A percentile compares a stretch with the other conserved stretches of the same genome.
phyloP scores from a whole-genome alignment of 2,329 filamentous ascomycete species.

The Exserohilum turcica region DNA sequence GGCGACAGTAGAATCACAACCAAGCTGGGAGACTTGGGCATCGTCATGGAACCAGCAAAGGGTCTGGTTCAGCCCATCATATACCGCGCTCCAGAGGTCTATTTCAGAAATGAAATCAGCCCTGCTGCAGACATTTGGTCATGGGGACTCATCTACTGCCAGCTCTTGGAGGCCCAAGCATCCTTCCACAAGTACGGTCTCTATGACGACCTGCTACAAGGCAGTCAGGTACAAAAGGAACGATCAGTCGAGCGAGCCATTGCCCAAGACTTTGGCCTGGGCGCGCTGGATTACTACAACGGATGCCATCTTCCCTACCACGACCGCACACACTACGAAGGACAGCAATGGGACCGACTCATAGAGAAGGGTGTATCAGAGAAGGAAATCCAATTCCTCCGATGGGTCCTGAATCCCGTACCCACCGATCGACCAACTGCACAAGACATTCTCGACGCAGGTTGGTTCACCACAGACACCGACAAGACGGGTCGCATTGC shows the following conservation, averaged over 20 bases:
- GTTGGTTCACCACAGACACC: slow-evolving; percentile 8
- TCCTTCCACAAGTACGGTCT: slow-evolving; percentile 13
- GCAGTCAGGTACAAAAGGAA: slow-evolving; percentile 13
- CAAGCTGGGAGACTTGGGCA: slow-evolving; percentile 16
- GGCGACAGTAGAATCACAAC: slow-evolving; percentile 7
- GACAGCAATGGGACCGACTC: slow-evolving; percentile 13
- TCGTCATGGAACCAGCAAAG: slow-evolving; percentile 18
- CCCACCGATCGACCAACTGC: slow-evolving; percentile 11
- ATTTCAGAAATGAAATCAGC: slow-evolving; percentile 17
- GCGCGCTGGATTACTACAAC: slow-evolving; percentile 6
- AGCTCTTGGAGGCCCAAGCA: slow-evolving; percentile 16
- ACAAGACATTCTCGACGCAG: slow-evolving; percentile 6
- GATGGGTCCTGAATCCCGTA: slow-evolving; percentile 15
- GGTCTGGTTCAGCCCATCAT: slow-evolving; percentile 16
- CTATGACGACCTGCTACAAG: slow-evolving; percentile 10
- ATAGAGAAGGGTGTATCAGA: slow-evolving; percentile 10
- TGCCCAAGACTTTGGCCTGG: slow-evolving; percentile 12
- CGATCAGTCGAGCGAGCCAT: slow-evolving; percentile 11
- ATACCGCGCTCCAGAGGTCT: slow-evolving; percentile 18
- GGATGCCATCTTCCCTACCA: slow-evolving; percentile 12
- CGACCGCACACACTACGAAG: slow-evolving; percentile 8
- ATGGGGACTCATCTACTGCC: slow-evolving; percentile 17
- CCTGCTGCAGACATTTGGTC: slow-evolving; percentile 16
- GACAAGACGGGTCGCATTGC: slow-evolving; percentile 3
- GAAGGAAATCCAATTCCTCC: slow-evolving; percentile 11